Evolutionary conservation across 108 stramenopile genomes (phyloP), one percentile per base, ranked within the genome.

Genomic region (Poteriospumella lacustris): DNA sequence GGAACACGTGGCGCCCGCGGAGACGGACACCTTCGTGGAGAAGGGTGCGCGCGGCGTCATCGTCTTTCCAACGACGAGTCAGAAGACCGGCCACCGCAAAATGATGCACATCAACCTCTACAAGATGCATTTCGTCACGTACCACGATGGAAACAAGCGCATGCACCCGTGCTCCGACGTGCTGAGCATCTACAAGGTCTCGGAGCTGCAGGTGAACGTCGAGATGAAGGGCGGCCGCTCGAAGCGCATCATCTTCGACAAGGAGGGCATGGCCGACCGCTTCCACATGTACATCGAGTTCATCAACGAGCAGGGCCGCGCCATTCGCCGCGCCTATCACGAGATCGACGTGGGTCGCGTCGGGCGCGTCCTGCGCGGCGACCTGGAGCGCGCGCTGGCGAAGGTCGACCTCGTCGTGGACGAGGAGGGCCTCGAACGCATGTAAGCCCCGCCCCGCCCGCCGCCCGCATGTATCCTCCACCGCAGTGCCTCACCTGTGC

Each of bases 281-380:
- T 73, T 73, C 36, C 70, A 34, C 9, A 3, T 33, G 31, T 73
- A 73, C 31, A 34, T 73, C 36, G 70, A 73, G 42, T 39, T 52
- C 9, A 9, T 73, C n/a, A 26, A 42, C 33, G 70, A 73, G 44
- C 36, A 28, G 9, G 70, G 70, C 5, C 38, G 3, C 9, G 5
- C 15, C 40, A 56, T 73, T n/a, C 38, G 33, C 9, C 44, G 9
- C 3, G 70, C 70, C 9, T 73, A 12, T 38, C 5, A 73, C 36
- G 41, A 3, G 5, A 73, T 73, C 33, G 41, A 73, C 31, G 5
- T 34, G 5, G 5, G 12, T 31, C 15, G 31, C 15, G 3, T 5
- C 9, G 29, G 31, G 36, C 9, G 12, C 31, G 36, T 64, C 36
- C 15, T 5, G 9, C 33, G 33, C 3, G 15, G 9, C 28, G 60